Percentiles rank a stretch among this genome's conserved stretches.
phyloP scores from a whole-genome alignment of 1,284 basidiomycete species.

The Polyporus tsugae region DNA sequence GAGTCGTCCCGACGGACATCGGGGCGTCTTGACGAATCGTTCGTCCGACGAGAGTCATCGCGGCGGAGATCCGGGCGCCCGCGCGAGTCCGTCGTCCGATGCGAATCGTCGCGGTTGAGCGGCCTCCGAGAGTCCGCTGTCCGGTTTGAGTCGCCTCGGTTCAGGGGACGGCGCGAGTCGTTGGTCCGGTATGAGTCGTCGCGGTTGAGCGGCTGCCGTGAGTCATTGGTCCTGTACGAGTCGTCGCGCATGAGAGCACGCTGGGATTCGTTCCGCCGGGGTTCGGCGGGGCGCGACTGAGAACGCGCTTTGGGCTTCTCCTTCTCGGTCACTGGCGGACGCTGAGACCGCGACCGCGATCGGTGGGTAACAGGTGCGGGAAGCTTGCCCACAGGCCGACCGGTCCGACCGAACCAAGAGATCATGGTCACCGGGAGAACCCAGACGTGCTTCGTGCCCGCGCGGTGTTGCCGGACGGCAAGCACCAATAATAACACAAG shows the following conservation, averaged over 20 bases:
- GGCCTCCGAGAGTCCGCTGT: constrained; percentile 18
- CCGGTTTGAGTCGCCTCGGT: constrained; percentile 27
- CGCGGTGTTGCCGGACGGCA: constrained; percentile 68
- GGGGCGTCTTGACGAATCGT: constrained; percentile 20
- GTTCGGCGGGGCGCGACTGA: constrained; percentile 29
- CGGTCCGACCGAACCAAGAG: constrained; percentile 64
- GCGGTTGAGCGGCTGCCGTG: constrained; percentile 16
- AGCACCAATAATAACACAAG: constrained; percentile 67
- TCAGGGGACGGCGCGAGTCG: constrained; percentile 21
- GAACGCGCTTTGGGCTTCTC: constrained; percentile 26
- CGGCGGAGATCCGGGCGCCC: constrained; percentile 25
- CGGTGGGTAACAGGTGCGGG: constrained; percentile 46
- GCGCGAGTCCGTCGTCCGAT: constrained; percentile 25
- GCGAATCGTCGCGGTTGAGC: constrained; percentile 28
- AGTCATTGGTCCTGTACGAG: constrained; percentile 27
- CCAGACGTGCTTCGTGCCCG: constrained; percentile 78
- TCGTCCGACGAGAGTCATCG: constrained; percentile 28
- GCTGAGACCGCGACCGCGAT: constrained; percentile 40
- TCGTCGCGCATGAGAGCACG: constrained; percentile 32
- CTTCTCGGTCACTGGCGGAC: constrained; percentile 28
- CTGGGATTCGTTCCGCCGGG: constrained; percentile 34
- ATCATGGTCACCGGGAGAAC: constrained; percentile 73
- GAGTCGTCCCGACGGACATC: constrained; percentile 29
- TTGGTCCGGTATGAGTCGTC: constrained; percentile 26
- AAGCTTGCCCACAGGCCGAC: constrained; percentile 42